phyloP scores from a whole-genome alignment of 140 eudicot genomes.

The Flaveria floridana region DNA sequence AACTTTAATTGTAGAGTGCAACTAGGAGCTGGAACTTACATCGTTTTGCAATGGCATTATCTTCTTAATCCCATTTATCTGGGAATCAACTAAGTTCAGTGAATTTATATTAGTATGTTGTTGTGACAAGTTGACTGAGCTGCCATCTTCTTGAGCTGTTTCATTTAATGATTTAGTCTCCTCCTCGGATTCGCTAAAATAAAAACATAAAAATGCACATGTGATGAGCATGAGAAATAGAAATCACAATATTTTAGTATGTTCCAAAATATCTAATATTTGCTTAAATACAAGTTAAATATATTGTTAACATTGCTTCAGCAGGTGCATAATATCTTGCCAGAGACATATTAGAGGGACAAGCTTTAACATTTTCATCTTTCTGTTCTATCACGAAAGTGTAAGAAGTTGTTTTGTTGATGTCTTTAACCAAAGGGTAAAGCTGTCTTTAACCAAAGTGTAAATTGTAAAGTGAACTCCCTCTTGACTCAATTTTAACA shows the following conservation, averaged over 20 bases:
- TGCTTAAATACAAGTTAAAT: neutral
- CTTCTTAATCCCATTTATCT: conserved; percentile 40
- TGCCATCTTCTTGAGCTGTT: conserved; percentile 32
- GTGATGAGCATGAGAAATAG: conserved; percentile 18
- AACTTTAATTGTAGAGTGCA: neutral
- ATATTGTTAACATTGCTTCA: too few species aligned
- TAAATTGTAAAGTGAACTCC: neutral
- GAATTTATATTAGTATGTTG: conserved; percentile 32
- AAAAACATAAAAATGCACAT: conserved; percentile 11
- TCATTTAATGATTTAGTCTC: conserved; percentile 35
- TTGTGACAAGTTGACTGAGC: conserved; percentile 26
- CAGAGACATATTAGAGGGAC: too few species aligned
- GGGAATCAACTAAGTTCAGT: conserved; percentile 30
- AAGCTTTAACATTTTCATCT: too few species aligned
- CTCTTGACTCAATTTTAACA: neutral
- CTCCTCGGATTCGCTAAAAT: conserved; percentile 39
- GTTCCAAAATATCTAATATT: neutral
- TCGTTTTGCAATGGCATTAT: conserved; percentile 46
- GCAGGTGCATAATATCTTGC: too few species aligned
- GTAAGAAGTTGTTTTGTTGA: too few species aligned
- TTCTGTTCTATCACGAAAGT: too few species aligned
- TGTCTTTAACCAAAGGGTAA: neutral
- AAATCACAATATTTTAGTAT: neutral
- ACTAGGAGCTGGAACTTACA: conserved; percentile 40
- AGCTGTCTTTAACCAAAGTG: neutral